Evolutionary conservation across 495 filamentous ascomycete species (phyloP).

Genomic region (Trichoderma asperelloides): DNA sequence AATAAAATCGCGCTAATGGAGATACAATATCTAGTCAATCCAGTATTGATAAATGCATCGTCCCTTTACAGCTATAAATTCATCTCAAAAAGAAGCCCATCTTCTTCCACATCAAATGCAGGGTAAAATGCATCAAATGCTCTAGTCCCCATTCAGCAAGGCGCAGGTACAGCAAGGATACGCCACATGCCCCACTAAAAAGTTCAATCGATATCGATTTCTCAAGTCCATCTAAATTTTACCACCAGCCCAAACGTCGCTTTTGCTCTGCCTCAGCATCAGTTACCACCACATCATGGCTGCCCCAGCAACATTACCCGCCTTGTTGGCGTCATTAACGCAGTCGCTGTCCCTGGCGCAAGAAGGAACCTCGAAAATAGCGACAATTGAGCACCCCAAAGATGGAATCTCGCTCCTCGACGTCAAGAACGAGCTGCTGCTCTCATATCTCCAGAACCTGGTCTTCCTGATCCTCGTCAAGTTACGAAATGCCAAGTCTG

Average conservation of each 20-base stretch:
- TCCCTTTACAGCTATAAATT: neutral
- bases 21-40: neutral
- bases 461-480: slow-evolving; percentile 83
- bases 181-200: slow-evolving; percentile 9
- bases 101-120: neutral
- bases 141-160: neutral
- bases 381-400: slow-evolving; percentile 51
- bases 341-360: slow-evolving; percentile 52
- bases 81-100: neutral
- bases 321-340: slow-evolving; percentile 53
- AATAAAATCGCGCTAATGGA: no score
- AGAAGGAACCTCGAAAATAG: slow-evolving; percentile 51
- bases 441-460: slow-evolving; percentile 91
- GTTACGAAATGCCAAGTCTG: slow-evolving; percentile 49
- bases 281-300: slow-evolving; percentile 30
- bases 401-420: slow-evolving; percentile 92
- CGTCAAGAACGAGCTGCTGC: slow-evolving; percentile 86
- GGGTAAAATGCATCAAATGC: neutral
- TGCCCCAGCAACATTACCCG: slow-evolving; percentile 39
- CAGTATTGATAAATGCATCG: neutral
- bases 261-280: neutral
- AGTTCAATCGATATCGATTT: slow-evolving; percentile 9
- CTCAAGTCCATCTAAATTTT: neutral
- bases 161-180: neutral
- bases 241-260: neutral